phyloP scores from a whole-genome alignment of 2,329 filamentous ascomycete genomes.

The Fusarium staphyleae region DNA sequence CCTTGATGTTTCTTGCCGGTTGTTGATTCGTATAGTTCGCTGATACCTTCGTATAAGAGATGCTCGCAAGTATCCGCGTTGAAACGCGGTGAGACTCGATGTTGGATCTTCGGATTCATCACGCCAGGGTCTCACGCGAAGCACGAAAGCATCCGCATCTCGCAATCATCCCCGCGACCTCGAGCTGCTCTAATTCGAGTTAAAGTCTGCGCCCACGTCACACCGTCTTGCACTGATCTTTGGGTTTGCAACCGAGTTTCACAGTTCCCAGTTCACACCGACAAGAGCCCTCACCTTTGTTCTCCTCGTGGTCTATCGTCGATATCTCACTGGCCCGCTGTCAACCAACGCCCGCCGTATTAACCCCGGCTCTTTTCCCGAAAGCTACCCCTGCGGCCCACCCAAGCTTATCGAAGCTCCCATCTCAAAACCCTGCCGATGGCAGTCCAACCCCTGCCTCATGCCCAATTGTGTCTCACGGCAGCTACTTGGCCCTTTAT shows the following conservation, averaged over 20 bases:
- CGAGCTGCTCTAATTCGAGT: not conserved
- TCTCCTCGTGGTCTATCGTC: constrained; percentile 35
- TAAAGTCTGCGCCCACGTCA: constrained; percentile 23
- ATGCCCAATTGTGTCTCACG: constrained; percentile 31
- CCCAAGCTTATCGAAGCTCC: constrained; percentile 34
- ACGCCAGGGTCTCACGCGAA: not conserved
- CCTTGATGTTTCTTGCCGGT: not conserved
- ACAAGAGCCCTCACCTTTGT: constrained; percentile 9
- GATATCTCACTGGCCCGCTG: constrained; percentile 32
- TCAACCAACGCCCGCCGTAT: constrained; percentile 16
- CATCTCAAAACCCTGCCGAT: constrained; percentile 26
- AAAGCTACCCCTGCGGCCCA: constrained; percentile 28
- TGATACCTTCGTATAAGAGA: not conserved
- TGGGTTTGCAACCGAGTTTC: constrained; percentile 2
- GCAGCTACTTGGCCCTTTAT: constrained; percentile 20
- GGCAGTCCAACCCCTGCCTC: constrained; percentile 22
- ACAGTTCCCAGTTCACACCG: constrained; percentile 28
- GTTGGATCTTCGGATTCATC: not conserved
- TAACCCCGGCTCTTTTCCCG: constrained; percentile 22
- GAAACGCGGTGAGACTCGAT: not conserved
- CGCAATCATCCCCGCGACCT: not conserved
- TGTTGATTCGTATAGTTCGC: not conserved
- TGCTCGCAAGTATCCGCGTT: not conserved
- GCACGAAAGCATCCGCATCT: not conserved
- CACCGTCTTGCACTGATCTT: constrained; percentile 20